Evolutionary conservation across 768 basidiomycete genomes (phyloP).

Genomic region (Ramaria rubella): DNA sequence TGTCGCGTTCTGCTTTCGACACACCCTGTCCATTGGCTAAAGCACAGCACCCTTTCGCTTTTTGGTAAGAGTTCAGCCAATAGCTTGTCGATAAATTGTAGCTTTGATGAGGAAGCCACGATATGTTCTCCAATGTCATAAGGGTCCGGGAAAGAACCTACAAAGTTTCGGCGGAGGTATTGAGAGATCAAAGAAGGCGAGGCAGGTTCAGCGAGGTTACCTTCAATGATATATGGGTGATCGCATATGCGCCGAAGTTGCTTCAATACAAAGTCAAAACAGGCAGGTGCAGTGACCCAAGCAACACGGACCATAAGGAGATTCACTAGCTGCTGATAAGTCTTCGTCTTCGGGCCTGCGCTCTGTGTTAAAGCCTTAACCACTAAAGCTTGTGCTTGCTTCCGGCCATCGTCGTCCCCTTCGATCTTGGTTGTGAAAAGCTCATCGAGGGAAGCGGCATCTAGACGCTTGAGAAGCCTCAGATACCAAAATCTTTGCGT

Average conservation of each 20-base stretch:
- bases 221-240: slow-evolving; percentile 33
- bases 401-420: slow-evolving; percentile 29
- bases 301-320: slow-evolving; percentile 39
- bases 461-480: slow-evolving; percentile 46
- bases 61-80: slow-evolving; percentile 49
- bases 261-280: background rate
- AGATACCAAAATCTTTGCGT: slow-evolving; percentile 59
- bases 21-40: slow-evolving; percentile 54
- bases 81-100: slow-evolving; percentile 53
- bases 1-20: slow-evolving; percentile 4
- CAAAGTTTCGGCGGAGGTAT: slow-evolving; percentile 39
- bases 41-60: slow-evolving; percentile 50
- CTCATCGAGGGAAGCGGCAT: slow-evolving; percentile 39
- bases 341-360: slow-evolving; percentile 19
- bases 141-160: slow-evolving; percentile 42
- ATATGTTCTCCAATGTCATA: slow-evolving; percentile 49
- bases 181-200: slow-evolving; percentile 19
- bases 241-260: slow-evolving; percentile 67
- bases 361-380: background rate
- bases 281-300: background rate
- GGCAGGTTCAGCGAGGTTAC: background rate
- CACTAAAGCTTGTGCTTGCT: slow-evolving; percentile 30
- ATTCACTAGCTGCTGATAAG: slow-evolving; percentile 54
- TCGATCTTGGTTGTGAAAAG: slow-evolving; percentile 36
- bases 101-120: slow-evolving; percentile 49